Percentiles rank a stretch among this genome's conserved stretches.
Evolutionary conservation across 768 basidiomycete genomes (phyloP).

Genomic region (Mycena belliarum): DNA sequence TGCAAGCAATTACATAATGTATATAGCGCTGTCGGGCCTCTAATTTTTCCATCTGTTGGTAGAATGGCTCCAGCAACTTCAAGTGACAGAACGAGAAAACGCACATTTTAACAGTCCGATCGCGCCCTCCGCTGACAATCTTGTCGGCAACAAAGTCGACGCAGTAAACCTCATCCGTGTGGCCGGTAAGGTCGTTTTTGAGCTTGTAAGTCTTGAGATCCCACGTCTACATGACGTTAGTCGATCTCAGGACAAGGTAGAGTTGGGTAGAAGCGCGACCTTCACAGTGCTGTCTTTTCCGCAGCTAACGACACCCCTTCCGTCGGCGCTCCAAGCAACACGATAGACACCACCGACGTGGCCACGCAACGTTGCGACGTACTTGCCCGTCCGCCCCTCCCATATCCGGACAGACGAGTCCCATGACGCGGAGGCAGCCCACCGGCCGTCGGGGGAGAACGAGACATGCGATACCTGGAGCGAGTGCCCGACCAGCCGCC

Average conservation of each 20-base stretch:
- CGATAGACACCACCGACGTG: slow-evolving; percentile 95
- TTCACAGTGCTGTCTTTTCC: slow-evolving; percentile 97
- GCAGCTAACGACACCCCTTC: slow-evolving; percentile 87
- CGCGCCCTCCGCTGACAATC: slow-evolving; percentile 95
- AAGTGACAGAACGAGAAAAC: slow-evolving; percentile 25
- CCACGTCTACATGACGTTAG: slow-evolving; percentile 69
- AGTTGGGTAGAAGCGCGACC: slow-evolving; percentile 46
- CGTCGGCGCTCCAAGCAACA: slow-evolving; percentile 94
- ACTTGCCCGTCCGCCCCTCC: slow-evolving; percentile 85
- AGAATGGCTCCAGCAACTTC: background rate
- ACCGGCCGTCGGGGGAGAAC: slow-evolving; percentile 91
- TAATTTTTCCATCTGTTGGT: slow-evolving; percentile 12
- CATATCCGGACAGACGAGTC: slow-evolving; percentile 90
- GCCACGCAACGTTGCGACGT: slow-evolving; percentile 86
- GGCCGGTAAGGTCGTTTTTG: slow-evolving; percentile 90
- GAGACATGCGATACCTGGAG: slow-evolving; percentile 91
- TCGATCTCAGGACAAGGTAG: background rate
- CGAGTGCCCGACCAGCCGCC: slow-evolving; percentile 92
- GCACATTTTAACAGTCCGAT: slow-evolving; percentile 91
- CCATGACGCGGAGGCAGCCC: slow-evolving; percentile 89
- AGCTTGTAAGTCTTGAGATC: slow-evolving; percentile 96
- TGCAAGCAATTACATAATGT: background rate
- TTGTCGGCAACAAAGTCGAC: slow-evolving; percentile 99
- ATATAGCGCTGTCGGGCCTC: background rate
- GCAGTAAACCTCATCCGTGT: slow-evolving; percentile 97